These are phyloP conservation scores for Fusarium dlaminii DNA, from an alignment of 2,329 filamentous ascomycete genomes.

Conservation along the genomic window DNA sequence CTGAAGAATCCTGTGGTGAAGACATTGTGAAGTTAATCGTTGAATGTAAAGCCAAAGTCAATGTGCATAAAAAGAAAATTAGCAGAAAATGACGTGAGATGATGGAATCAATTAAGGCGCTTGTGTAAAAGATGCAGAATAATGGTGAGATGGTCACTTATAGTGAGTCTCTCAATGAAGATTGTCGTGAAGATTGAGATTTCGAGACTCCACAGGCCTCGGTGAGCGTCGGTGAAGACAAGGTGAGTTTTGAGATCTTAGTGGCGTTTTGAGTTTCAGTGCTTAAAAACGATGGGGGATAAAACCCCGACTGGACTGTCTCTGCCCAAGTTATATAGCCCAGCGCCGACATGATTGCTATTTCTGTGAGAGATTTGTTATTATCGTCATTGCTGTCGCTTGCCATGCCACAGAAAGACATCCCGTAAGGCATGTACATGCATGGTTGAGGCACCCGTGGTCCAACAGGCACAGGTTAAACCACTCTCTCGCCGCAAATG, in stretches of 20 bases:
- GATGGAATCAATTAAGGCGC: neutral
- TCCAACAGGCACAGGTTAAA: neutral
- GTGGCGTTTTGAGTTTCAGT: conserved; percentile 9
- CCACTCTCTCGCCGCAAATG: neutral
- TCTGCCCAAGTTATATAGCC: neutral
- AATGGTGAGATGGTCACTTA: conserved; percentile 5
- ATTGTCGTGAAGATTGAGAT: conserved; percentile 33
- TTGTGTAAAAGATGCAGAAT: neutral
- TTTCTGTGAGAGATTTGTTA: neutral
- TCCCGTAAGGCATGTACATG: neutral
- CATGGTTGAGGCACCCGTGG: neutral
- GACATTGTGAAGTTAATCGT: conserved; percentile 12
- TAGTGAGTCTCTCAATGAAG: conserved; percentile 13
- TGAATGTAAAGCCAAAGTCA: neutral
- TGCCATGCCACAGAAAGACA: neutral
- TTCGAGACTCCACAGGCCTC: conserved; percentile 25
- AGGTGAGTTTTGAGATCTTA: conserved; percentile 1
- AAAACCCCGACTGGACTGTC: neutral
- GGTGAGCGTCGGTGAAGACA: conserved; percentile 33
- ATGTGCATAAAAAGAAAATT: neutral
- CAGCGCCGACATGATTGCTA: neutral
- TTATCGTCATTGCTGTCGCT: neutral
- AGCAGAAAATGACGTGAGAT: neutral
- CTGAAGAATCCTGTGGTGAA: conserved; percentile 14
- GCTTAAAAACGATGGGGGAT: neutral